A percentile compares a stretch with the other conserved stretches of the same genome.
phyloP scores from a whole-genome alignment of 2,329 filamentous ascomycete genomes.

The Penicillium capsulatum region DNA sequence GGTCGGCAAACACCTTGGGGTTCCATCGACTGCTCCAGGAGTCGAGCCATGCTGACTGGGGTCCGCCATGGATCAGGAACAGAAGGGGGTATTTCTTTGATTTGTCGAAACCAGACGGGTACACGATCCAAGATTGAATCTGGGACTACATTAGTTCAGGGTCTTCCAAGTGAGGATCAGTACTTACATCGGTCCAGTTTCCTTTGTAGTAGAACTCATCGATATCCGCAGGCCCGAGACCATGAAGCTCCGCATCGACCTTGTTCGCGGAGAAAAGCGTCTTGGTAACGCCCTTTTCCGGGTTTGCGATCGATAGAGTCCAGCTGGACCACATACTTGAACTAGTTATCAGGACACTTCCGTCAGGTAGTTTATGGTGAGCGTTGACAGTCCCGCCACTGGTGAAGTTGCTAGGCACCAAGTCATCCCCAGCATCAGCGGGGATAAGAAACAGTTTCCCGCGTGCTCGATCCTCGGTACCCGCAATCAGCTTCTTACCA shows the following conservation, averaged over 20 bases:
- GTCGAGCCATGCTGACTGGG: slow-evolving; percentile 71
- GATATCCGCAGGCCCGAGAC: slow-evolving; percentile 33
- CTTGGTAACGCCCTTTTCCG: slow-evolving; percentile 24
- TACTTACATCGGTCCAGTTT: slow-evolving; percentile 34
- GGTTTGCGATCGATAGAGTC: slow-evolving; percentile 33
- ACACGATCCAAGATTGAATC: slow-evolving; percentile 41
- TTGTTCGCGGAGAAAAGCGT: slow-evolving; percentile 37
- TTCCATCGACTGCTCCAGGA: slow-evolving; percentile 83
- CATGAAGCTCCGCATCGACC: slow-evolving; percentile 37
- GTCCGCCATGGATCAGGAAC: slow-evolving; percentile 78
- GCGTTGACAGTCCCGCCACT: slow-evolving; percentile 29
- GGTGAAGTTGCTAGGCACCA: slow-evolving; percentile 37
- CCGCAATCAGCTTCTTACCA: slow-evolving; percentile 63
- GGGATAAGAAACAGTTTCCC: slow-evolving; percentile 40
- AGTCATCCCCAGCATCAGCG: slow-evolving; percentile 29
- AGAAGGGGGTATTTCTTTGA: slow-evolving; percentile 73
- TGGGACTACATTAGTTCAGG: slow-evolving; percentile 16
- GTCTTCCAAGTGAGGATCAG: not conserved
- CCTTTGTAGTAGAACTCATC: slow-evolving; percentile 38
- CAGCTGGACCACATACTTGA: slow-evolving; percentile 36
- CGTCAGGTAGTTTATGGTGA: slow-evolving; percentile 30
- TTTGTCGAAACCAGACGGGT: slow-evolving; percentile 57
- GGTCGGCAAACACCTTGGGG: slow-evolving; percentile 77
- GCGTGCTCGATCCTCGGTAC: slow-evolving; percentile 66
- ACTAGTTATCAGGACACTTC: slow-evolving; percentile 32